These are phyloP conservation scores for Cordyceps fumosorosea DNA, from an alignment of 2,329 filamentous ascomycete species.

Conservation along the genomic window DNA sequence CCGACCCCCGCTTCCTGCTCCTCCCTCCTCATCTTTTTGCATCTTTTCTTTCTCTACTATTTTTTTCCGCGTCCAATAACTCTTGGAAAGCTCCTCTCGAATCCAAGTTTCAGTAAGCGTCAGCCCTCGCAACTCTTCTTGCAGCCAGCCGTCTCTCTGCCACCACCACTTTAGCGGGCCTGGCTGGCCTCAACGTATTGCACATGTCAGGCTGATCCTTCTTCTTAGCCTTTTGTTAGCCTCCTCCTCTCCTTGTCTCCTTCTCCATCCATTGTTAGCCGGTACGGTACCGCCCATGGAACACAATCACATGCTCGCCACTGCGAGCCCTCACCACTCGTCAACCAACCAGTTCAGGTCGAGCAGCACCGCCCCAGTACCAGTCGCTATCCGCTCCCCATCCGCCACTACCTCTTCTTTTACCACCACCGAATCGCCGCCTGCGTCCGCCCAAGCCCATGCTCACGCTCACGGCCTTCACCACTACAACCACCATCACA, in stretches of 20 bases:
- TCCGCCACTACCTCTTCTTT: background rate
- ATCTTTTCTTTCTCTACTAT: background rate
- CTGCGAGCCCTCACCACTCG: slow-evolving; percentile 5
- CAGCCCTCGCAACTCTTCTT: background rate
- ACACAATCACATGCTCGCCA: slow-evolving; percentile 21
- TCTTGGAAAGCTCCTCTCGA: background rate
- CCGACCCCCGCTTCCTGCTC: background rate
- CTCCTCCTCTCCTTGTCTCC: background rate
- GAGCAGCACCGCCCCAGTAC: background rate
- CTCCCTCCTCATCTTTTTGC: background rate
- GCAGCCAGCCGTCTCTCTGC: background rate
- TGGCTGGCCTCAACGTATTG: slow-evolving; percentile 2
- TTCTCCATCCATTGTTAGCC: background rate
- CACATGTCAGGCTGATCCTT: slow-evolving; percentile 10
- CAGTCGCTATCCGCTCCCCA: background rate
- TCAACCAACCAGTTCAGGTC: no score
- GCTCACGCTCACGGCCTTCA: slow-evolving; percentile 20
- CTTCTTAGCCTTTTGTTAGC: background rate
- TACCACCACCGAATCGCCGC: background rate
- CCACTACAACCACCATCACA: slow-evolving; percentile 3
- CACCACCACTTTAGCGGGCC: background rate
- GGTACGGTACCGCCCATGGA: background rate
- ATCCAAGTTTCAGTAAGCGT: background rate
- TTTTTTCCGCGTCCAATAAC: background rate
- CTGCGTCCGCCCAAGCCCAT: background rate